Evolutionary conservation across 352 stramenopile species (phyloP).

Genomic region (Phytopythium chamaehyphon): DNA sequence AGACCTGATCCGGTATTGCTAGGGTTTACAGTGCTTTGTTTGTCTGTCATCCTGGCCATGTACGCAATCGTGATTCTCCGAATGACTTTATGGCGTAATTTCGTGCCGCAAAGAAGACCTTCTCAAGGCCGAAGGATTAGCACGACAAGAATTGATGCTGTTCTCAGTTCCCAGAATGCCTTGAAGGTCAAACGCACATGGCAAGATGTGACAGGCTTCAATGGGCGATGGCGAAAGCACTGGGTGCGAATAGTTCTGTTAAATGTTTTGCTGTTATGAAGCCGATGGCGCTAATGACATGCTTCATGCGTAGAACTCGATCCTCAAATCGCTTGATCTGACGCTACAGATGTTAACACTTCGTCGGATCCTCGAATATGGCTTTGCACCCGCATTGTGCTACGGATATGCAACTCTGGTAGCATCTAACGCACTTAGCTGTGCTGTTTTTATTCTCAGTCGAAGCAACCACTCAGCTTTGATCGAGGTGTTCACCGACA

Average conservation of each 20-base stretch:
- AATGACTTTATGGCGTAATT: conserved; percentile 2
- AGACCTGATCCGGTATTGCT: not conserved
- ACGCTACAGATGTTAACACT: conserved; percentile 5
- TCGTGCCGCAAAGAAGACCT: too few species aligned
- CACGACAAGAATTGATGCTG: too few species aligned
- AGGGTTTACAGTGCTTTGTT: not conserved
- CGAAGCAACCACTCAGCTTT: conserved; percentile 1
- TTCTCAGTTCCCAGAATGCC: not conserved
- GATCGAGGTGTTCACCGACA: conserved; percentile 6
- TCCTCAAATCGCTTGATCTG: conserved; percentile 5
- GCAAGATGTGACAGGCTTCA: conserved; percentile 1
- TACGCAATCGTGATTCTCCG: not conserved
- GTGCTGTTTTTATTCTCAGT: conserved; percentile 5
- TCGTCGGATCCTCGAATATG: conserved; percentile 2
- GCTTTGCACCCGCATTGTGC: not conserved
- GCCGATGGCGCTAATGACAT: too few species aligned
- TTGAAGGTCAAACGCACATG: not conserved
- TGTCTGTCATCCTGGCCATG: not conserved
- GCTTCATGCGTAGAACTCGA: not conserved
- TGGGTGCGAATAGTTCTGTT: not conserved
- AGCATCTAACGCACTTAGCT: not conserved
- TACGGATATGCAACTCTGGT: not conserved
- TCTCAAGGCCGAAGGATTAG: not conserved
- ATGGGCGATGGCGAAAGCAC: conserved; percentile 1
- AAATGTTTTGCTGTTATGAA: too few species aligned